These are phyloP conservation scores for Fusarium fracticaudum DNA, from an alignment of 2,329 filamentous ascomycete species.

Conservation along the genomic window DNA sequence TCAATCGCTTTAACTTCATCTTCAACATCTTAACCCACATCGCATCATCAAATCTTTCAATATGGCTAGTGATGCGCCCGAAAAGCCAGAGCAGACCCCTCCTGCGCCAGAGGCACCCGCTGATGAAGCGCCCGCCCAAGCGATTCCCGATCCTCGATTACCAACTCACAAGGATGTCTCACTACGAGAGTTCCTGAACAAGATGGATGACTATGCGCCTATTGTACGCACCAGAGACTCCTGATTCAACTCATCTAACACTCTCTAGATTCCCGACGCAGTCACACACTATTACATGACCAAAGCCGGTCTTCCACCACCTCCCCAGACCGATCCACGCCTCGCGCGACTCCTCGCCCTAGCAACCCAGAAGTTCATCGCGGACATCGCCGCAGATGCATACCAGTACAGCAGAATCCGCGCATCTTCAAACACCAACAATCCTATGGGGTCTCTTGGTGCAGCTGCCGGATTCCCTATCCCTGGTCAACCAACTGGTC, in stretches of 20 bases:
- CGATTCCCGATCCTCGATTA: constrained; percentile 68
- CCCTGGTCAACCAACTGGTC: constrained; percentile 68
- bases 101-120: constrained; percentile 42
- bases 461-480: constrained; percentile 76
- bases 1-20: constrained; percentile 2
- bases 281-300: constrained; percentile 99
- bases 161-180: constrained; percentile 91
- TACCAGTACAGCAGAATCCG: constrained; percentile 98
- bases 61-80: constrained; percentile 51
- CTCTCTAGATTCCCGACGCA: constrained; percentile 82
- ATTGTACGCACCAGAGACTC: constrained; percentile 71
- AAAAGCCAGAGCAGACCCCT: constrained; percentile 45
- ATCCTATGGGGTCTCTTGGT: constrained; percentile 88
- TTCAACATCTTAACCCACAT: constrained; percentile 22
- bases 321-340: constrained; percentile 87
- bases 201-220: constrained; percentile 98
- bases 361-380: constrained; percentile 98
- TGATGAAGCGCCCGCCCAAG: constrained; percentile 53
- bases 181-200: constrained; percentile 88
- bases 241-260: constrained; percentile 11
- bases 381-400: constrained; percentile 95
- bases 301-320: constrained; percentile 90
- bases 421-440: constrained; percentile 87
- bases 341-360: constrained; percentile 93
- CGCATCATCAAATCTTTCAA: constrained; percentile 32